Conservation (phyloP, 192 early-diverging fungal genomes). For the Haplosporangium gracile region DNA sequence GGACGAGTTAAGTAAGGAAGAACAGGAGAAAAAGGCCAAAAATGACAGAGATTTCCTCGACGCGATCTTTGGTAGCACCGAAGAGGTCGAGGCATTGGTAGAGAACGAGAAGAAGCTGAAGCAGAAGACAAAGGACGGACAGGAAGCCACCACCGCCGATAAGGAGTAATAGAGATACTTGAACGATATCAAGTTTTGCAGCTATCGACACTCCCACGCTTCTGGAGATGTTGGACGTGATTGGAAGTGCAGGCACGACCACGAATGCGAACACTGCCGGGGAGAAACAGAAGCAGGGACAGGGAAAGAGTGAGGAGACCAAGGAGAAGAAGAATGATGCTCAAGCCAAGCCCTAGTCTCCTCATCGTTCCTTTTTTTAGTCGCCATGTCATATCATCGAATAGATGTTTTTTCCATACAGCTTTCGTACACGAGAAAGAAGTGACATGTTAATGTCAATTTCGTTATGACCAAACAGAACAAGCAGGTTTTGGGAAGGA, state of each 20-base stretch:
- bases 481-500: neutral
- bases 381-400: neutral
- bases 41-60: neutral
- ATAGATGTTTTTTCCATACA: neutral
- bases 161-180: no score
- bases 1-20: neutral
- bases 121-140: constrained; percentile 1
- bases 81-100: neutral
- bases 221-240: neutral
- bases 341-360: neutral
- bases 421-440: no score
- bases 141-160: neutral
- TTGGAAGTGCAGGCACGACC: no score
- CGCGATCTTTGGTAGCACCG: neutral
- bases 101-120: constrained; percentile 7
- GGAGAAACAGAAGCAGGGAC: neutral
- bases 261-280: neutral
- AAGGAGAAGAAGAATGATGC: neutral
- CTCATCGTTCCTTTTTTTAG: neutral
- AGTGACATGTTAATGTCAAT: no score
- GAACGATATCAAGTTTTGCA: neutral
- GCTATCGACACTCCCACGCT: neutral
- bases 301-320: neutral
- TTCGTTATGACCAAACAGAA: no score
- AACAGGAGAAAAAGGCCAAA: neutral